phyloP scores from a whole-genome alignment of 768 basidiomycete species.

The Rhodocollybia butyracea region DNA sequence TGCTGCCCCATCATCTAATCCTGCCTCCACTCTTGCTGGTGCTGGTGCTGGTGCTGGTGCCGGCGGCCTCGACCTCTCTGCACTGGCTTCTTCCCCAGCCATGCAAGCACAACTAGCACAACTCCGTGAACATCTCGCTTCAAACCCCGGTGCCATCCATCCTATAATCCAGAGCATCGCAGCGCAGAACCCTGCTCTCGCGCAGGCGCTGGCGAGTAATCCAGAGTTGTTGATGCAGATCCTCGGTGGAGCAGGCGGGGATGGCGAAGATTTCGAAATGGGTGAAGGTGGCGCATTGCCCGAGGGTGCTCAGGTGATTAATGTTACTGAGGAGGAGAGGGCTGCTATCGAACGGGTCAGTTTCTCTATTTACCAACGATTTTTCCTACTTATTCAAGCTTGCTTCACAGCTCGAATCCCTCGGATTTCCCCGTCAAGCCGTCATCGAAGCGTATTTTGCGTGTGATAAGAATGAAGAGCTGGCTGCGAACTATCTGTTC shows the following conservation, averaged over 20 bases:
- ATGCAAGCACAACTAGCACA: too few species aligned
- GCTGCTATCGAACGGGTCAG: slow-evolving; percentile 88
- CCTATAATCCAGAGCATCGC: slow-evolving; percentile 83
- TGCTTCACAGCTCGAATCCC: slow-evolving; percentile 62
- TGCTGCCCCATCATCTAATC: too few species aligned
- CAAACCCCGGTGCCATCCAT: slow-evolving; percentile 80
- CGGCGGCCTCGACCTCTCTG: slow-evolving; percentile 41
- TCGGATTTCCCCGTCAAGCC: slow-evolving; percentile 81
- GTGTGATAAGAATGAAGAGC: slow-evolving; percentile 95
- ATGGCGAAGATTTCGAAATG: slow-evolving; percentile 31
- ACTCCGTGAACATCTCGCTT: slow-evolving; percentile 64
- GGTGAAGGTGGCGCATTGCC: slow-evolving; percentile 38
- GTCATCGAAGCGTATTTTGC: slow-evolving; percentile 92
- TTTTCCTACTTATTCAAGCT: not conserved
- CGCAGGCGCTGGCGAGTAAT: slow-evolving; percentile 62
- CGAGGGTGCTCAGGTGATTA: slow-evolving; percentile 61
- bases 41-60: slow-evolving; percentile 26
- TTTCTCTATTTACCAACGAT: not conserved
- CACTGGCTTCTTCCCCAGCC: slow-evolving; percentile 60
- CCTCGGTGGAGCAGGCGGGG: too few species aligned
- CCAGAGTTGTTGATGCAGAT: slow-evolving; percentile 68
- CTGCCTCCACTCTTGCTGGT: slow-evolving; percentile 24
- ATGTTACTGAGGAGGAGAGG: slow-evolving; percentile 82
- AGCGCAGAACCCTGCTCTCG: slow-evolving; percentile 69
- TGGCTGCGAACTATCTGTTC: slow-evolving; percentile 93